These are phyloP conservation scores for Saccharomyces mikatae DNA, from an alignment of 805 yeast genomes.

Conservation along the genomic window DNA sequence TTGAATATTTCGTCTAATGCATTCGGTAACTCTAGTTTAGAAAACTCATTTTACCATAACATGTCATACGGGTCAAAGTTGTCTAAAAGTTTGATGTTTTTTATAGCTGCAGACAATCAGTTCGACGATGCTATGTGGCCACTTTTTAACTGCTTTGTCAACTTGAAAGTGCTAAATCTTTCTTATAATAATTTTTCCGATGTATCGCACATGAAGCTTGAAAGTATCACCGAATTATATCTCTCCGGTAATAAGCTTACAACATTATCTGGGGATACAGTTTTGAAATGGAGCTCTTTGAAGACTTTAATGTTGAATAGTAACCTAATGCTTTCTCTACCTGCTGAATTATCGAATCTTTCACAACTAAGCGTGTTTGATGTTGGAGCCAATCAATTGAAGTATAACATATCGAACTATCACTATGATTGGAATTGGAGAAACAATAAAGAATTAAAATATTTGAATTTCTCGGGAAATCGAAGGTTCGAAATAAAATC, in stretches of 20 bases:
- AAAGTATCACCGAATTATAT: slow-evolving; percentile 53
- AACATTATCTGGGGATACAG: slow-evolving; percentile 78
- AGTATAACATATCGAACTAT: slow-evolving; percentile 88
- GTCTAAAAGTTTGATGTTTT: slow-evolving; percentile 44
- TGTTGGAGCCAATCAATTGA: slow-evolving; percentile 82
- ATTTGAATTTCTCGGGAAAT: slow-evolving; percentile 87
- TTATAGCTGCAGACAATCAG: slow-evolving; percentile 77
- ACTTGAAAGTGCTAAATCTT: slow-evolving; percentile 58
- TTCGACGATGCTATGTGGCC: slow-evolving; percentile 71
- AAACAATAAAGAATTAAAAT: slow-evolving; percentile 64
- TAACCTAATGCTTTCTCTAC: slow-evolving; percentile 77
- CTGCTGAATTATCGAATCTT: slow-evolving; percentile 77
- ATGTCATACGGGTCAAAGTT: slow-evolving; percentile 27
- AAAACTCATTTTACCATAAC: slow-evolving; percentile 40
- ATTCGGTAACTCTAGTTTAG: slow-evolving; percentile 33
- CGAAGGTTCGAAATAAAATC: slow-evolving; percentile 83
- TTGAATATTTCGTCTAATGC: slow-evolving; percentile 72
- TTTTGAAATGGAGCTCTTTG: slow-evolving; percentile 51
- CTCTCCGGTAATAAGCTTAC: slow-evolving; percentile 78
- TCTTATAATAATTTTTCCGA: slow-evolving; percentile 81
- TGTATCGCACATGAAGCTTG: slow-evolving; percentile 65
- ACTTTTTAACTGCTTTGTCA: slow-evolving; percentile 48
- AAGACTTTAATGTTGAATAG: slow-evolving; percentile 65
- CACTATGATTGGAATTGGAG: slow-evolving; percentile 99
- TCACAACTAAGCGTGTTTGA: slow-evolving; percentile 62